Percentiles rank a stretch among this genome's conserved stretches.
These are phyloP conservation scores for Yamadazyma friedrichii DNA, from an alignment of 1,139 yeast genomes.

Conservation along the genomic window DNA sequence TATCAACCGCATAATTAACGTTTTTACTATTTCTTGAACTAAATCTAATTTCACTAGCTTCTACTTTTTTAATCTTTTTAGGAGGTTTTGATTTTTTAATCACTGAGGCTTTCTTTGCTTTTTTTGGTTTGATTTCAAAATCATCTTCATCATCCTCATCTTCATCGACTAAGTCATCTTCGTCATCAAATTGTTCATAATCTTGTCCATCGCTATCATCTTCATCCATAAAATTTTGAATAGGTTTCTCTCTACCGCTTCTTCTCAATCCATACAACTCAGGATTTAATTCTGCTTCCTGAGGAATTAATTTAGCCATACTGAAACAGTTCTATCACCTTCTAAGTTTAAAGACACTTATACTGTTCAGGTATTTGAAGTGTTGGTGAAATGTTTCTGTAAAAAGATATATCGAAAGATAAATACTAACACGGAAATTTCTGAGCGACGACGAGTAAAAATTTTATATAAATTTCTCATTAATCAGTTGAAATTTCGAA, in stretches of 20 bases:
- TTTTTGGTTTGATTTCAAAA: constrained; percentile 6
- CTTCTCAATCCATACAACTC: constrained; percentile 91
- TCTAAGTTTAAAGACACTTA: too few relatives aligned
- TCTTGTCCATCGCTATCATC: constrained; percentile 32
- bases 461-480: constrained; percentile 3
- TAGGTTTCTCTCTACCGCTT: constrained; percentile 67
- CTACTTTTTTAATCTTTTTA: constrained; percentile 11
- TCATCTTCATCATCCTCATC: constrained; percentile 24
- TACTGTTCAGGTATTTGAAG: too few relatives aligned
- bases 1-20: constrained; percentile 76
- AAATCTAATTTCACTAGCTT: constrained; percentile 56
- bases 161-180: constrained; percentile 16
- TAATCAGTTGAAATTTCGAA: neutral
- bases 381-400: neutral
- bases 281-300: constrained; percentile 63
- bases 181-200: constrained; percentile 13
- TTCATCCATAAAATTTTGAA: constrained; percentile 39
- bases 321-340: neutral
- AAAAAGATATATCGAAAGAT: neutral
- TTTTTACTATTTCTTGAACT: constrained; percentile 70
- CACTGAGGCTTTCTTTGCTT: constrained; percentile 10
- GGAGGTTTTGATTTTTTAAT: constrained; percentile 15
- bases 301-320: constrained; percentile 18
- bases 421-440: constrained; percentile 1
- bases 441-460: constrained; percentile 8